Evolutionary conservation across 106 monocot species (phyloP).

Genomic region (Platanthera guangdongensis): DNA sequence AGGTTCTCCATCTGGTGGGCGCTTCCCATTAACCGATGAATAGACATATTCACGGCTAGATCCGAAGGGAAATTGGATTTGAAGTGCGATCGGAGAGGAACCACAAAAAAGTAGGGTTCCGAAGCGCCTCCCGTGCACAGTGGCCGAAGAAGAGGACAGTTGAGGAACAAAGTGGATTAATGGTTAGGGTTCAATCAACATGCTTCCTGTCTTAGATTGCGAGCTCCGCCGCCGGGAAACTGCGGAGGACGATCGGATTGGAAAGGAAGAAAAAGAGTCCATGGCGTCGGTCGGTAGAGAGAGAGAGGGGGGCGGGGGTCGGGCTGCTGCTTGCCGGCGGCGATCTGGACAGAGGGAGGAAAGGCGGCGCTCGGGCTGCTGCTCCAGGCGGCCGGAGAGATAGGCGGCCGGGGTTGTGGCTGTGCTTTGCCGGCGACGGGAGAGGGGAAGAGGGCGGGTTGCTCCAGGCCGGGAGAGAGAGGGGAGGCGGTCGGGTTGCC

Average conservation of each 20-base stretch:
- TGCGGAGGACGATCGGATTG: not conserved
- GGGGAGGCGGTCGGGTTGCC: too few relatives aligned
- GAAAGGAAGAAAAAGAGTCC: not conserved
- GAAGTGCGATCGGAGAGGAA: not conserved
- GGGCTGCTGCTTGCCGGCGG: too few relatives aligned
- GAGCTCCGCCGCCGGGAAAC: not conserved
- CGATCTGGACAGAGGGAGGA: too few relatives aligned
- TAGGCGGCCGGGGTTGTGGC: too few relatives aligned
- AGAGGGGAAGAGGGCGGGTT: too few relatives aligned
- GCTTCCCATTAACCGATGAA: conserved; percentile 44
- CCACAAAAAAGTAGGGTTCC: conserved; percentile 1
- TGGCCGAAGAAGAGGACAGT: not conserved
- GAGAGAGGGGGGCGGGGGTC: too few relatives aligned
- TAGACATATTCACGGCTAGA: not conserved
- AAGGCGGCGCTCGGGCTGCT: too few relatives aligned
- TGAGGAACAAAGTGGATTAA: not conserved
- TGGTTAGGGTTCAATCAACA: not conserved
- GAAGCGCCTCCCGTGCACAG: not conserved
- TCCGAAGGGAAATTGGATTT: not conserved
- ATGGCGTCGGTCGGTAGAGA: not conserved
- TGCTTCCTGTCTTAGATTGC: not conserved
- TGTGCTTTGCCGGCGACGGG: too few relatives aligned
- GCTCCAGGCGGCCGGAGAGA: too few relatives aligned
- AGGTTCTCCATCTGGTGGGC: conserved; percentile 16
- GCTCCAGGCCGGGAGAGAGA: too few relatives aligned